Evolutionary conservation across 2,329 filamentous ascomycete species (phyloP).

Genomic region (Elsinoe batatas): DNA sequence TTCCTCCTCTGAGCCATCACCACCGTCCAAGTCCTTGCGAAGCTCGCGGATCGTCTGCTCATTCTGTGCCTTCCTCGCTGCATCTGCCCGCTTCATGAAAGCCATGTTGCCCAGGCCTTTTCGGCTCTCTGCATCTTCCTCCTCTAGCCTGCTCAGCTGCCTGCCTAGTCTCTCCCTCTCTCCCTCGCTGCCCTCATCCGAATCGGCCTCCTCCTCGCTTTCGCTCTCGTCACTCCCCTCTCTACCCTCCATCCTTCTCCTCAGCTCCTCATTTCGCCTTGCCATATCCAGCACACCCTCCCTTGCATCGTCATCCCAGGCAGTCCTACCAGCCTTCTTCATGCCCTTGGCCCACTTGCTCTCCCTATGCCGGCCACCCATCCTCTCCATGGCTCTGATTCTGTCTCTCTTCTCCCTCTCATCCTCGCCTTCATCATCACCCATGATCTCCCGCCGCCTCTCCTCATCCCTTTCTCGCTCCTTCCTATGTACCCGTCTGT

Average conservation of each 20-base stretch:
- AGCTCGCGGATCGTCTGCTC: constrained; percentile 56
- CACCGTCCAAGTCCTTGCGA: constrained; percentile 57
- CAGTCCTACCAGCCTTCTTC: constrained; percentile 66
- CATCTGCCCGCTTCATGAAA: constrained; percentile 89
- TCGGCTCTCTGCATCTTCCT: constrained; percentile 32
- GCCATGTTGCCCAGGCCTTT: constrained; percentile 68
- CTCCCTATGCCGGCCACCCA: constrained; percentile 74
- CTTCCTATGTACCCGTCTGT: constrained; percentile 82
- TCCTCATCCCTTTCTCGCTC: constrained; percentile 51
- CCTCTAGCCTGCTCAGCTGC: constrained; percentile 36
- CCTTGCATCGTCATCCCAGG: constrained; percentile 82
- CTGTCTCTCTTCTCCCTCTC: constrained; percentile 60
- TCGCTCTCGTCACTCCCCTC: constrained; percentile 35
- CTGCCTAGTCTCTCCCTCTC: constrained; percentile 18
- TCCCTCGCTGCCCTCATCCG: constrained; percentile 31
- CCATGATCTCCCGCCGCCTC: constrained; percentile 47
- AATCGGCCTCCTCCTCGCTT: constrained; percentile 48
- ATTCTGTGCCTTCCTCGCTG: constrained; percentile 65
- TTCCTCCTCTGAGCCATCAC: constrained; percentile 42
- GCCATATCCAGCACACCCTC: constrained; percentile 72
- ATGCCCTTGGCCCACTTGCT: constrained; percentile 88
- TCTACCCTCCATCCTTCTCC: constrained; percentile 67
- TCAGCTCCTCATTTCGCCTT: constrained; percentile 69
- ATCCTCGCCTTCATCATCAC: constrained; percentile 53
- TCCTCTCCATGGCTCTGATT: constrained; percentile 69